Evolutionary conservation across 2,329 filamentous ascomycete genomes (phyloP).

Genomic region (Dactylellina drechsleri): DNA sequence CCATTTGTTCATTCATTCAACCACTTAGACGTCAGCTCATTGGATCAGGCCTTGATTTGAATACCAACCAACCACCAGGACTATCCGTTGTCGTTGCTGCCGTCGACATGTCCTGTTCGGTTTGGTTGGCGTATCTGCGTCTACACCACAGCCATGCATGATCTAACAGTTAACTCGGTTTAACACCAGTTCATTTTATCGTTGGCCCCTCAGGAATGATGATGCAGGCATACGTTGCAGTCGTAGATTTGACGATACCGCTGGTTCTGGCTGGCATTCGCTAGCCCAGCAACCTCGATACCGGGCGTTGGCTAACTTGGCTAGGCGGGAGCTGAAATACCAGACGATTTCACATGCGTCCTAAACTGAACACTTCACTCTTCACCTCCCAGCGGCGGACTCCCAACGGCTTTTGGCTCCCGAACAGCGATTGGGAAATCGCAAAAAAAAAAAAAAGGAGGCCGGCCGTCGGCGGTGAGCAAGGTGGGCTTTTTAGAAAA

Average conservation of each 20-base stretch:
- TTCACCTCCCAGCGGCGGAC: too few species aligned
- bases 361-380: slow-evolving; percentile 14
- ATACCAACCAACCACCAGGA: too few species aligned
- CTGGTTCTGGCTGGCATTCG: not conserved
- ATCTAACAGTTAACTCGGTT: too few species aligned
- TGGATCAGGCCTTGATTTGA: too few species aligned
- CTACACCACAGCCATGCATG: not conserved
- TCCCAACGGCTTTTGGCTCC: slow-evolving; percentile 5
- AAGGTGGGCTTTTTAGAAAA: slow-evolving; percentile 16
- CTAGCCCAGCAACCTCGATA: too few species aligned
- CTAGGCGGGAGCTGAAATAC: too few species aligned
- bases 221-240: slow-evolving; percentile 53
- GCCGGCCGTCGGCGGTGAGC: not conserved
- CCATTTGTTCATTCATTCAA: too few species aligned
- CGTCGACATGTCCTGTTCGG: not conserved
- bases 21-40: slow-evolving; percentile 33
- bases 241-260: slow-evolving; percentile 35
- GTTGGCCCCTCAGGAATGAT: slow-evolving; percentile 1
- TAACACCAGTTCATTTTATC: too few species aligned
- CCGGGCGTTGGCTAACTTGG: too few species aligned
- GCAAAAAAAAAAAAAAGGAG: slow-evolving; percentile 9
- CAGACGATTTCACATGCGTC: not conserved
- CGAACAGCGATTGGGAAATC: slow-evolving; percentile 24
- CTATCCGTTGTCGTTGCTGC: too few species aligned
- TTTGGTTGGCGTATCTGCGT: not conserved